Percentiles rank a stretch among this genome's conserved stretches.
Conservation (phyloP, 2,329 filamentous ascomycete genomes). For the Xylariomycetidae sp. region DNA sequence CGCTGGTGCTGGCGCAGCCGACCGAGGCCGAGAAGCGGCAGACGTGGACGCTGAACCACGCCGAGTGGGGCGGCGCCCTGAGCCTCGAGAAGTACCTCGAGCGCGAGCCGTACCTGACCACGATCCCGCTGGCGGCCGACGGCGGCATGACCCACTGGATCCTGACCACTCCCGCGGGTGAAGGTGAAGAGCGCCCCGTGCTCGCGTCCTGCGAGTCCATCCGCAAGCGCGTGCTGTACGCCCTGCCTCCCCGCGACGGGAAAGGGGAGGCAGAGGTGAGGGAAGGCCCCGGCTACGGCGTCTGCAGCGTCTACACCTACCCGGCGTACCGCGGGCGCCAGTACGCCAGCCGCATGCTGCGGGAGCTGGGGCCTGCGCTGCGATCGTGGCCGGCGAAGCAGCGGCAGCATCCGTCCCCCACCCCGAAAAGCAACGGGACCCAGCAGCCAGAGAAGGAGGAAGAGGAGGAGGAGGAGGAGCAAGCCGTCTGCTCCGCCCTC, state of each 20-base stretch:
- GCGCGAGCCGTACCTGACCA: slow-evolving; percentile 52
- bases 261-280: slow-evolving; percentile 27
- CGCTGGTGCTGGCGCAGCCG: slow-evolving; percentile 47
- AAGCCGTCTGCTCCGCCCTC: slow-evolving; percentile 63
- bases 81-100: slow-evolving; percentile 49
- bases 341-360: slow-evolving; percentile 73
- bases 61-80: slow-evolving; percentile 55
- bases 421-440: background rate
- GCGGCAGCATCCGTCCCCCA: slow-evolving; percentile 1
- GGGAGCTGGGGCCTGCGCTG: slow-evolving; percentile 49
- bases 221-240: slow-evolving; percentile 49
- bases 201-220: slow-evolving; percentile 60
- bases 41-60: slow-evolving; percentile 51
- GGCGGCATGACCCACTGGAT: slow-evolving; percentile 60
- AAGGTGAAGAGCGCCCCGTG: slow-evolving; percentile 36
- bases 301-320: slow-evolving; percentile 75
- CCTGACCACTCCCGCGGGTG: slow-evolving; percentile 44
- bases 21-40: slow-evolving; percentile 47
- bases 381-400: slow-evolving; percentile 29
- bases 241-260: slow-evolving; percentile 8
- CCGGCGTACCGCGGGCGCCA: slow-evolving; percentile 61
- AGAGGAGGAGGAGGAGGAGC: slow-evolving; percentile 11
- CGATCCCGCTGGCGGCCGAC: slow-evolving; percentile 50
- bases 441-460: background rate
- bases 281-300: slow-evolving; percentile 63